Evolutionary conservation across 2,329 filamentous ascomycete species (phyloP).

Genomic region (Penicillium oxalicum): DNA sequence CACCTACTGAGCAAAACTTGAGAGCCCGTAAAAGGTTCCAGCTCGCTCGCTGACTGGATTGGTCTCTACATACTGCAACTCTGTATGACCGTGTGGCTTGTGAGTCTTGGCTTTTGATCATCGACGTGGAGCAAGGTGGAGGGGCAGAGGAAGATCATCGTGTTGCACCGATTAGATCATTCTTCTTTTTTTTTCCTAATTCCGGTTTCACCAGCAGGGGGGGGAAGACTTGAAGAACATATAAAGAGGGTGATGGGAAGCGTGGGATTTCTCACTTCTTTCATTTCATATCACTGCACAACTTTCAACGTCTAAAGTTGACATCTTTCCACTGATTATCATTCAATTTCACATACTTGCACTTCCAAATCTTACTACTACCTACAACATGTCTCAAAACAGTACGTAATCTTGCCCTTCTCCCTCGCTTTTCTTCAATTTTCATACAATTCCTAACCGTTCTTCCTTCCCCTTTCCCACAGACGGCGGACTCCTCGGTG

Average conservation of each 20-base stretch:
- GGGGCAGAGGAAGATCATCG: too few species aligned
- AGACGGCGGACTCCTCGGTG: constrained; percentile 22
- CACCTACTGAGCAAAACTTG: too few species aligned
- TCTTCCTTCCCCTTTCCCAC: not conserved
- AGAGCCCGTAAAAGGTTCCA: too few species aligned
- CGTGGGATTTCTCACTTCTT: too few species aligned
- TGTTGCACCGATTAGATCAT: constrained; percentile 14
- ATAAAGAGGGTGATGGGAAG: too few species aligned
- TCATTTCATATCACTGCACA: too few species aligned
- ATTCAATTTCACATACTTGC: too few species aligned
- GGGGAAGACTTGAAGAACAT: not conserved
- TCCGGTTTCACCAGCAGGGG: not conserved
- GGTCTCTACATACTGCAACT: not conserved
- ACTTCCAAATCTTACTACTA: too few species aligned
- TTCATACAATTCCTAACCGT: not conserved
- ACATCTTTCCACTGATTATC: too few species aligned
- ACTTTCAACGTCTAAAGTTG: too few species aligned
- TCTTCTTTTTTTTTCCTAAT: not conserved
- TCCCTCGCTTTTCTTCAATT: too few species aligned
- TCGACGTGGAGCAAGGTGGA: not conserved
- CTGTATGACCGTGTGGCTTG: constrained; percentile 12
- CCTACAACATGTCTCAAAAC: not conserved
- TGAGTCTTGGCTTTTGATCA: constrained; percentile 2
- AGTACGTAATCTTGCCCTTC: not conserved
- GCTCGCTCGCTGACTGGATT: not conserved